A percentile compares a stretch with the other conserved stretches of the same genome.
Conservation (phyloP, 169 alveolate species). For the Eimeria acervulina region DNA sequence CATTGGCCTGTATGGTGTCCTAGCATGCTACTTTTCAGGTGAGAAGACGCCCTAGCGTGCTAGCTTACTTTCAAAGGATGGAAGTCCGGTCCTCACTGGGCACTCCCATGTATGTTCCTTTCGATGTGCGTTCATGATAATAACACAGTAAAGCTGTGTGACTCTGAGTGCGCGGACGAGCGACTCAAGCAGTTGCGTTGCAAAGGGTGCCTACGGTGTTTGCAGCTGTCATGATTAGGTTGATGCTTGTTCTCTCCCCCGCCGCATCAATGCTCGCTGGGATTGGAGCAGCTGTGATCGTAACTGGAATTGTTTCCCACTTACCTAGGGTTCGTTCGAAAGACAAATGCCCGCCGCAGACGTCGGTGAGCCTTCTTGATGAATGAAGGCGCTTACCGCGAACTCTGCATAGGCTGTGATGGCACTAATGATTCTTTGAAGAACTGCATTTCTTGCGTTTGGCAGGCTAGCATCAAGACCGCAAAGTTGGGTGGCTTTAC, state of each 20-base stretch:
- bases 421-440: neutral
- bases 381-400: neutral
- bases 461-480: constrained; percentile 27
- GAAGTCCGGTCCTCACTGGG: neutral
- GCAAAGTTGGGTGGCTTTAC: neutral
- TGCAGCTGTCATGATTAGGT: constrained; percentile 97
- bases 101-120: neutral
- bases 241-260: constrained; percentile 95
- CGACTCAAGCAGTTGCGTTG: neutral
- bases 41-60: neutral
- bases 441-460: neutral
- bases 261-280: constrained; percentile 96
- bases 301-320: constrained; percentile 76
- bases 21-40: constrained; percentile 96
- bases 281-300: constrained; percentile 94
- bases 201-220: neutral
- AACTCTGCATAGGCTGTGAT: neutral
- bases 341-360: neutral
- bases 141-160: neutral
- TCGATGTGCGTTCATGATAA: neutral
- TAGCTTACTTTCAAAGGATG: neutral
- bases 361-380: neutral
- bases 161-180: neutral
- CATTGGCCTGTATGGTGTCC: constrained; percentile 95
- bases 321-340: neutral